Conservation (phyloP, 108 stramenopile species). For the Craspedostauros australis region DNA sequence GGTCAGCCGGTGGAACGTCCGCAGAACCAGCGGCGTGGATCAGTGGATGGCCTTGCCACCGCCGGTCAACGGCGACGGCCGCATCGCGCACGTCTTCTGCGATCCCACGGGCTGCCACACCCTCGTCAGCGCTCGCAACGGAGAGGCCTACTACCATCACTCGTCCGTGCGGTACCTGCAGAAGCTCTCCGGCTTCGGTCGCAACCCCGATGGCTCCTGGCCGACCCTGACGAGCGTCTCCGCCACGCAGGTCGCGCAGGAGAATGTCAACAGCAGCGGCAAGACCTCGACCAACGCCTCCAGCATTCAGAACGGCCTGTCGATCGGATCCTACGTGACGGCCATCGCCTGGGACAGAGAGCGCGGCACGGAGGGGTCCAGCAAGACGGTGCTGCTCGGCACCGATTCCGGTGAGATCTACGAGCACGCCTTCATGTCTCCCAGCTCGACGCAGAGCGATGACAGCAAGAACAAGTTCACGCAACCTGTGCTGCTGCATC, state of each 20-base stretch:
- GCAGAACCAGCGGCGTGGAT: conserved; percentile 36
- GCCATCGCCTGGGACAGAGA: conserved; percentile 81
- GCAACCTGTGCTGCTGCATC: conserved; percentile 21
- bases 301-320: conserved; percentile 50
- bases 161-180: conserved; percentile 34
- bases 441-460: conserved; percentile 23
- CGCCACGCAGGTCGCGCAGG: conserved; percentile 16
- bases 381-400: conserved; percentile 65
- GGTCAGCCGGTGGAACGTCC: conserved; percentile 54
- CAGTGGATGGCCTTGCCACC: conserved; percentile 41
- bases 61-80: conserved; percentile 32
- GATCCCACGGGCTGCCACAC: conserved; percentile 84
- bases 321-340: conserved; percentile 71
- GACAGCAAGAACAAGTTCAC: conserved; percentile 12
- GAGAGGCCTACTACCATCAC: conserved; percentile 78
- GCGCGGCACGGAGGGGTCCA: conserved; percentile 76
- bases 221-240: conserved; percentile 30
- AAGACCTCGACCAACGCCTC: conserved; percentile 2
- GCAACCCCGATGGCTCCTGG: conserved; percentile 48
- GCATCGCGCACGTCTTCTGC: conserved; percentile 62
- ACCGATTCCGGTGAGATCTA: conserved; percentile 76
- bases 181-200: conserved; percentile 73
- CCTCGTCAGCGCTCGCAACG: conserved; percentile 63
- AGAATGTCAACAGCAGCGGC: conserved; percentile 1
- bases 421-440: conserved; percentile 60